Conservation (phyloP, 192 early-diverging fungal genomes). For the Rhizophagus prolifer region DNA sequence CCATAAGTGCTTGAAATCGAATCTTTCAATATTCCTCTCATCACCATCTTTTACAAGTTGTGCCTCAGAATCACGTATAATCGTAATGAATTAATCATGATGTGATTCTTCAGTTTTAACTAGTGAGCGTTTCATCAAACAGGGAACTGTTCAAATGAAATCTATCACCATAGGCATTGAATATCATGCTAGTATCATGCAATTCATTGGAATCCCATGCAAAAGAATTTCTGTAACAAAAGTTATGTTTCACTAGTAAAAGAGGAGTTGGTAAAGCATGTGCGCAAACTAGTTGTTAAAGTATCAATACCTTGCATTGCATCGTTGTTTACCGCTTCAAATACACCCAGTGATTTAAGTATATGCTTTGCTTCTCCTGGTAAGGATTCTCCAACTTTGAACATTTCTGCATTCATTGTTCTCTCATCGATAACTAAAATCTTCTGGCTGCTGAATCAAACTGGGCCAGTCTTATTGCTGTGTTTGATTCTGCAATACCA, state of each 20-base stretch:
- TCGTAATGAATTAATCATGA: constrained; percentile 6
- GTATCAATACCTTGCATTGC: constrained; percentile 14
- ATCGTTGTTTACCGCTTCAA: constrained; percentile 20
- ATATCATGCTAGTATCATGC: not conserved
- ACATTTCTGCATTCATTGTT: not conserved
- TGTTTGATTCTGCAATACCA: constrained; percentile 14
- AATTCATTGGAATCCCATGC: constrained; percentile 22
- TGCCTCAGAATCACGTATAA: constrained; percentile 12
- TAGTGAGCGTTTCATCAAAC: constrained; percentile 28
- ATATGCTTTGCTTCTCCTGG: constrained; percentile 11
- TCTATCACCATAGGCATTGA: constrained; percentile 18
- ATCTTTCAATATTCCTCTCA: constrained; percentile 10
- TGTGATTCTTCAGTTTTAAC: constrained; percentile 10
- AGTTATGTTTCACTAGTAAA: constrained; percentile 24
- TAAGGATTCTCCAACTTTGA: constrained; percentile 29
- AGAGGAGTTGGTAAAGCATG: too few species aligned
- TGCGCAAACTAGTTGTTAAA: too few species aligned
- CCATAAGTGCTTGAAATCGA: constrained; percentile 22
- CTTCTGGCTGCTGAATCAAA: not conserved
- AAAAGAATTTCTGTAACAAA: constrained; percentile 18
- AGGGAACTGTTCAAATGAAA: constrained; percentile 20
- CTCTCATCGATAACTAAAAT: constrained; percentile 22
- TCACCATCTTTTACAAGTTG: not conserved
- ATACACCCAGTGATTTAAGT: constrained; percentile 9
- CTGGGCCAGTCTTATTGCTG: constrained; percentile 6